Base-by-base conservation (phyloP, 169 alveolate genomes). In the Plasmodium ovale region DNA sequence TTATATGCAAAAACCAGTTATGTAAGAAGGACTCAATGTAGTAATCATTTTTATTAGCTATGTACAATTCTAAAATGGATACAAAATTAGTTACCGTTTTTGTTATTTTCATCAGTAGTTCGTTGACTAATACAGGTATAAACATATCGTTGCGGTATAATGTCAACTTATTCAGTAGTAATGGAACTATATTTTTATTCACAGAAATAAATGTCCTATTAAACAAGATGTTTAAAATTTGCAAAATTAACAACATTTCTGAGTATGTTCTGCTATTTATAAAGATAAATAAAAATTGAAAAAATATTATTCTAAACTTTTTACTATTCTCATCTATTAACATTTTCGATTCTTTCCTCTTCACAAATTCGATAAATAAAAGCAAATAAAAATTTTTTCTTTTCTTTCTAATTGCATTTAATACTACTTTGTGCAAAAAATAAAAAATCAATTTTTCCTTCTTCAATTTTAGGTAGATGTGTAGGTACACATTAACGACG, bases 381-480 rank as follows among this genome's bases (percentile, higher is more conserved):
- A 85, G 84, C 3, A 85, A 53, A 54, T 85, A 85, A 59, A 54
- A 59, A 59, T 85, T 85, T 33, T 56, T 85, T 5, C 42, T 65
- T 56, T 53, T 10, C 33, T 59, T 60, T 67, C 21, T 70, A 27
- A 33, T 39, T 23, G 56, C 72, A 60, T 64, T 85, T 85, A 47
- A 35, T 23, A 85, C 29, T 27, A 85, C 64, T 49, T 70, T 67
- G 31, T 85, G 35, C 29, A 85, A 85, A 85, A 85, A 85, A 71
- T 68, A 23, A 58, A 85, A 70, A 58, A 85, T 39, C 56, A 85
- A 49, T 9, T 85, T 85, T 44, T 68, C 56, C 23, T 62, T 85
- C 58, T 85, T 85, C 65, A 85, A 60, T 60, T 85, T 85, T 69
- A 85, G n/a, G 49, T 85, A 85, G 25, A 85, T 85, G 33, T 85